Evolutionary conservation across 2,329 filamentous ascomycete genomes (phyloP).

Genomic region (Eutypa lata): DNA sequence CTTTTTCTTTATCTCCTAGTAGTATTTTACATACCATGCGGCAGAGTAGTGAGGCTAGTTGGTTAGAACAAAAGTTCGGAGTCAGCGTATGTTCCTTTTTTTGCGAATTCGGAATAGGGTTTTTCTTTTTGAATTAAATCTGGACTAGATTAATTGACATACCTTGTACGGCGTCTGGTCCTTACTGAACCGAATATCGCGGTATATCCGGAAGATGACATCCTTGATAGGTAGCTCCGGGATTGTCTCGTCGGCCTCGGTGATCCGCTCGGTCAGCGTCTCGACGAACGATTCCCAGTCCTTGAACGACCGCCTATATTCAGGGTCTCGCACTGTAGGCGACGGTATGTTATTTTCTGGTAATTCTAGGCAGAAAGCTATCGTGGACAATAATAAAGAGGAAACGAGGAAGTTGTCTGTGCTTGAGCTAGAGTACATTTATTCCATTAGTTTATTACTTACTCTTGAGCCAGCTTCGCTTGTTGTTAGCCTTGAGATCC

Average conservation of each 20-base stretch:
- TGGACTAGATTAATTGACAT: too few species aligned
- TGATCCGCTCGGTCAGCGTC: slow-evolving; percentile 65
- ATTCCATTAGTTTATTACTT: too few species aligned
- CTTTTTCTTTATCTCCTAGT: too few species aligned
- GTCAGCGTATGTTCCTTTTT: slow-evolving; percentile 1
- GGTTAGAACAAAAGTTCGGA: not conserved
- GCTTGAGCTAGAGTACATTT: too few species aligned
- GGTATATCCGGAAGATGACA: slow-evolving; percentile 81
- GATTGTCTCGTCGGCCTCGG: slow-evolving; percentile 73
- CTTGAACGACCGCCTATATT: slow-evolving; percentile 73
- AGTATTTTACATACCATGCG: slow-evolving; percentile 61
- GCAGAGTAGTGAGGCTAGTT: slow-evolving; percentile 74
- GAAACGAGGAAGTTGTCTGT: not conserved
- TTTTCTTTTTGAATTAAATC: too few species aligned
- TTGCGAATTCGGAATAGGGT: too few species aligned
- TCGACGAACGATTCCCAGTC: slow-evolving; percentile 82
- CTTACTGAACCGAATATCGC: slow-evolving; percentile 80
- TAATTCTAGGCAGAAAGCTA: too few species aligned
- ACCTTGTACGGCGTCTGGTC: slow-evolving; percentile 89
- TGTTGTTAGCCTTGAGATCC: slow-evolving; percentile 59
- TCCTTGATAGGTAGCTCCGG: slow-evolving; percentile 86
- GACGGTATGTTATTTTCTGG: not conserved
- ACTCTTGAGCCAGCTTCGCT: slow-evolving; percentile 58
- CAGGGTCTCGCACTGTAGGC: slow-evolving; percentile 67
- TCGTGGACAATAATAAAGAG: too few species aligned